phyloP scores from a whole-genome alignment of 768 basidiomycete genomes.

The Lyophyllum atratum region DNA sequence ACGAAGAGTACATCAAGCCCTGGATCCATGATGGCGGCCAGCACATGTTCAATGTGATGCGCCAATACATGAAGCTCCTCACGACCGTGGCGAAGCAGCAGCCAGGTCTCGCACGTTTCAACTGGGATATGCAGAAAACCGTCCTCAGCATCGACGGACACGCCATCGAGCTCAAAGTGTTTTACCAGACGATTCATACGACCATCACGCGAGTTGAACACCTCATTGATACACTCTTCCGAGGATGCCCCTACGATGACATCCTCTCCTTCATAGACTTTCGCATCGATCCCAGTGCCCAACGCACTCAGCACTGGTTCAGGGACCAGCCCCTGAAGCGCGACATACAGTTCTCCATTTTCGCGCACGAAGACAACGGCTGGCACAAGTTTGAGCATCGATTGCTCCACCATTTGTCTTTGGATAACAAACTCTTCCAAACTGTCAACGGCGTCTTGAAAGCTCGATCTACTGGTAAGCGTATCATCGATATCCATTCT shows the following conservation, averaged over 20 bases:
- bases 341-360: not conserved
- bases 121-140: not conserved
- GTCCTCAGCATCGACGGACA: not conserved
- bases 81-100: not conserved
- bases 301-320: not conserved
- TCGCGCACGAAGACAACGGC: not conserved
- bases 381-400: not conserved
- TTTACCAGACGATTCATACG: not conserved
- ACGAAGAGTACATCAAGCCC: not conserved
- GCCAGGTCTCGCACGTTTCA: not conserved
- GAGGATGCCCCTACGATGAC: not conserved
- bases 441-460: not conserved
- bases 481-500: no score
- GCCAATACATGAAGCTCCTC: not conserved
- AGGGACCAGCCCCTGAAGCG: not conserved
- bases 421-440: not conserved
- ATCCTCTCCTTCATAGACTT: not conserved
- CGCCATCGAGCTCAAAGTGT: not conserved
- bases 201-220: not conserved
- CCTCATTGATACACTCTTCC: not conserved
- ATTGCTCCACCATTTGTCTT: not conserved
- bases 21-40: slow-evolving; percentile 2
- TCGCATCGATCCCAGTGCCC: not conserved
- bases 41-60: not conserved
- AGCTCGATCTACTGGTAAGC: not conserved